Evolutionary conservation across 331 rosid genomes (phyloP), one percentile per base, ranked within the genome.

Genomic region (Rosa hybrid): DNA sequence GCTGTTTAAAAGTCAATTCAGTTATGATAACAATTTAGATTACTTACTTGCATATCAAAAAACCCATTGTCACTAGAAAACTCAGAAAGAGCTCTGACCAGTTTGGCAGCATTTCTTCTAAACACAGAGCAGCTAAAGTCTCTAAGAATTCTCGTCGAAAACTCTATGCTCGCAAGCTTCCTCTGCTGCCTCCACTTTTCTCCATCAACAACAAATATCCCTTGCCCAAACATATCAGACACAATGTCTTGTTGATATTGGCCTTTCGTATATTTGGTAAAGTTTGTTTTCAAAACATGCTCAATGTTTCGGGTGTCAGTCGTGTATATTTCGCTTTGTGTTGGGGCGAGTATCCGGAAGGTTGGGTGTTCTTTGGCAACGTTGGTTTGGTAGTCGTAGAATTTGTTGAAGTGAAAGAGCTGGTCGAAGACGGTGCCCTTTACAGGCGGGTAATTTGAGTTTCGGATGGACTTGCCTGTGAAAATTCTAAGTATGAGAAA

Each of bases 171-270:
- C 4, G 89, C 90, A 34, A 86, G 87, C 82, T 88, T 90, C 84
- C 88, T 88, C 62, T 88, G 93, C 57, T 86, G 83, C 78, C 80
- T 82, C 93, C 96, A 91, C 76, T 83, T 85, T 0, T 83, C 90
- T 21, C 91, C 92, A 77, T 91, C 92, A 53, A 89, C 90, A 0
- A 6, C 41, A 60, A 91, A 91, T 76, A 91, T 88, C 54, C 92
- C 96, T 5, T 80, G 69, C n/a, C 93, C 96, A 20, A 91, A 77
- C 77, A 89, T 79, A 82, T 88, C 96, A 17, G 12, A 20, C 4
- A 60, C 0, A 21, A 83, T n/a, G 3, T 64, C 80, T 13, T 46
- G 25, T 14, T 42, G 49, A 11, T 23, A 16, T 1, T 46, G 27
- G 0, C 86, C 88, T 54, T 84, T 87, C 0, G 44, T 9, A 6